Conservation (phyloP, 331 rosid species). For the Acacia pycnantha region DNA sequence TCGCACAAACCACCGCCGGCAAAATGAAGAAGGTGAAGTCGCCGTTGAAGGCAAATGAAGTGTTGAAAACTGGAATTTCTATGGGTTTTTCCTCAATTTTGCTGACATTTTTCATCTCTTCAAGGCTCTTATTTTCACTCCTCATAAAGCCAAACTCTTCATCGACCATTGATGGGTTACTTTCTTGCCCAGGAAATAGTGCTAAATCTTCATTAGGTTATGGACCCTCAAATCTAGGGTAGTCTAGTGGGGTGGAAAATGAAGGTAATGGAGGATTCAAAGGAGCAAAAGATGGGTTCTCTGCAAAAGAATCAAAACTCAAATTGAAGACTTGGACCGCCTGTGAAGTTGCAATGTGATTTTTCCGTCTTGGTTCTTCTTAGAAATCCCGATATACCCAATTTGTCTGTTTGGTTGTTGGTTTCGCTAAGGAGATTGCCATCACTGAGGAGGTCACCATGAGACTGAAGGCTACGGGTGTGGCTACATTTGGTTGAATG, state of each 20-base stretch:
- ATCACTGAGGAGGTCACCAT: too few species aligned
- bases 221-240: conserved; percentile 57
- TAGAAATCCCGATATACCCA: too few species aligned
- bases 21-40: too few species aligned
- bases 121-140: conserved; percentile 47
- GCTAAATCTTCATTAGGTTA: conserved; percentile 43
- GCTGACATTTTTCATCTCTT: conserved; percentile 42
- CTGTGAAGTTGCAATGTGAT: too few species aligned
- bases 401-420: too few species aligned
- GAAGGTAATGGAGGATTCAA: conserved; percentile 53
- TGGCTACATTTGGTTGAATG: too few species aligned
- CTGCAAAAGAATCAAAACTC: conserved; percentile 45
- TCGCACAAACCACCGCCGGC: too few species aligned
- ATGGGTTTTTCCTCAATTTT: conserved; percentile 61
- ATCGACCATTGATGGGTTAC: conserved; percentile 53
- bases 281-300: conserved; percentile 44
- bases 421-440: too few species aligned
- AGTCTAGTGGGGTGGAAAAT: conserved; percentile 50
- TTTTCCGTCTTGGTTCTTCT: too few species aligned
- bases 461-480: too few species aligned
- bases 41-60: too few species aligned
- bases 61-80: conserved; percentile 47
- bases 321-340: too few species aligned
- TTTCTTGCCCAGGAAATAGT: conserved; percentile 44
- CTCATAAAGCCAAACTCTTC: conserved; percentile 67